phyloP scores from a whole-genome alignment of 805 yeast species.

The Suhomyces pyralidae region DNA sequence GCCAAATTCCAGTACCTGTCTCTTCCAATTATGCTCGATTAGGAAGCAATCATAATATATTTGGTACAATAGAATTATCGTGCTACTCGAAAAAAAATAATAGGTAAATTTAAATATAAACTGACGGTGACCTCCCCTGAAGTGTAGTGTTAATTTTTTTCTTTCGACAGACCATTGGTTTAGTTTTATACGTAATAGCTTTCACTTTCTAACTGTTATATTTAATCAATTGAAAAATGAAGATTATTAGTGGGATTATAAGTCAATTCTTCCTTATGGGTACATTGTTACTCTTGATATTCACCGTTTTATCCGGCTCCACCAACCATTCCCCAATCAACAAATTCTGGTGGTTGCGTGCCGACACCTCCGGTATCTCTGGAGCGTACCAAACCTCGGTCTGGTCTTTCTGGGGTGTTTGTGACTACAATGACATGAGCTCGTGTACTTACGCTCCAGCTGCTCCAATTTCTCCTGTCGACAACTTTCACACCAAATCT shows the following conservation, averaged over 20 bases:
- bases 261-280: slow-evolving; percentile 43
- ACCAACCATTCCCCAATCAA: slow-evolving; percentile 56
- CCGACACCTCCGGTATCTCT: slow-evolving; percentile 59
- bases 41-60: slow-evolving; percentile 5
- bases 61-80: slow-evolving; percentile 2
- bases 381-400: slow-evolving; percentile 53
- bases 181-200: not conserved
- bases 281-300: slow-evolving; percentile 50
- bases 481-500: slow-evolving; percentile 57
- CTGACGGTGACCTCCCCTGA: not conserved
- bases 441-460: slow-evolving; percentile 60
- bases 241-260: slow-evolving; percentile 27
- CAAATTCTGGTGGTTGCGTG: slow-evolving; percentile 76
- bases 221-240: slow-evolving; percentile 21
- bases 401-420: slow-evolving; percentile 82
- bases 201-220: not conserved
- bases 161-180: not conserved
- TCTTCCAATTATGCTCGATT: not conserved
- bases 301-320: slow-evolving; percentile 68
- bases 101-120: not conserved
- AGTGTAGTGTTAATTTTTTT: not conserved
- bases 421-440: slow-evolving; percentile 57
- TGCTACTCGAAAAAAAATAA: not conserved
- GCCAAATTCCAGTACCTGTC: not conserved
- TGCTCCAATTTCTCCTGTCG: slow-evolving; percentile 79